Evolutionary conservation across 148 eudicot species (phyloP), one percentile per base, ranked within the genome.

Genomic region (Spergularia bocconei): DNA sequence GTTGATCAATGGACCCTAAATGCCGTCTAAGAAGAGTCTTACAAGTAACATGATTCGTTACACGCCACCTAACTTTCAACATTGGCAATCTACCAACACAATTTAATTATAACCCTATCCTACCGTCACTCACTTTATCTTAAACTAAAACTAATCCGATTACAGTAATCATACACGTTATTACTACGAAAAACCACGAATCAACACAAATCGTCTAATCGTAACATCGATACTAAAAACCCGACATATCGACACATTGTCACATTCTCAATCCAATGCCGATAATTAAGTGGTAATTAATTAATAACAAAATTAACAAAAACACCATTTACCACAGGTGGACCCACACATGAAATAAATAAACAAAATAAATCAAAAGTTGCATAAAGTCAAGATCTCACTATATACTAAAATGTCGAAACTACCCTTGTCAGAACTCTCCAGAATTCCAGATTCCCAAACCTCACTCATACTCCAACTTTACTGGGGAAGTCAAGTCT

Each of bases 351-450:
- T 0, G 21, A 19, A 8, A 9, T 1, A 56, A 20, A 11, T 33
- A 58, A 19, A 8, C 1, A 0, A 44, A 1, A 41, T 41, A 41
- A 1, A 44, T 6, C 9, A 44, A 44, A 29, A 29, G 36, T 29
- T 29, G 3, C 4, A 29, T 2, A 29, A 29, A 44, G 48, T 44
- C 48, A 44, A 44, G 48, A 44, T 44, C 19, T n/a, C 60, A 20
- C 62, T 44, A 29, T 13, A 11, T 52, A 3, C 21, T 58, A 38
- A 67, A 79, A 79, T 67, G 77, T 7, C 73, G 0, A 58, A 66
- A 48, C 5, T 73, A 73, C 77, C 81, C 81, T 73, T 4, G 4
- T 0, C 13, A 65, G 67, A 79, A 20, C 19, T 50, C 69, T 79
- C 68, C 56, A 68, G 77, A 79, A 29, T 29, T 61, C 68, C 36